These are phyloP conservation scores for Synchytrium microbalum DNA, from an alignment of 371 early-diverging fungal species.

Conservation along the genomic window DNA sequence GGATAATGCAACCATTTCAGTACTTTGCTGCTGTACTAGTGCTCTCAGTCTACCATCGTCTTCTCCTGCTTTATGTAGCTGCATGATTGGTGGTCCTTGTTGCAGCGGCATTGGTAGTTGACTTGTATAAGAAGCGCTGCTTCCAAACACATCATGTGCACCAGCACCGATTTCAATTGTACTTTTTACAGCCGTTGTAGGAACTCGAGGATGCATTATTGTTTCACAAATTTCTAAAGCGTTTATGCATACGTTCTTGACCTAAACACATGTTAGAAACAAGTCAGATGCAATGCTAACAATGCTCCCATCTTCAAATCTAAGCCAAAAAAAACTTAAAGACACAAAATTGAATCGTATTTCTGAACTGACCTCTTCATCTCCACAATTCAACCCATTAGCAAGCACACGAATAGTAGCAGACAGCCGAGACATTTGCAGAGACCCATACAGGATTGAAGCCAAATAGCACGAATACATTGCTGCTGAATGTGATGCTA, in stretches of 20 bases:
- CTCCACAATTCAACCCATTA: not conserved
- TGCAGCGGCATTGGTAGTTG: not conserved
- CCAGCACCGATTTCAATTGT: not conserved
- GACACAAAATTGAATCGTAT: too few species aligned
- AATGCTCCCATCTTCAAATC: not conserved
- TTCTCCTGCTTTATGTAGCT: not conserved
- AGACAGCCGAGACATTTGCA: not conserved
- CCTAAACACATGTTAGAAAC: not conserved
- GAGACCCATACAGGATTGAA: not conserved
- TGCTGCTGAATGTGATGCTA: not conserved
- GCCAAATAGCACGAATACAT: not conserved
- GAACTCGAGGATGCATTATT: not conserved
- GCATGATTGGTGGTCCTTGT: not conserved
- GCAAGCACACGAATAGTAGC: not conserved
- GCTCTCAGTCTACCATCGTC: too few species aligned
- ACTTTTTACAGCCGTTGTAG: not conserved
- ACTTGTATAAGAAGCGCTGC: not conserved
- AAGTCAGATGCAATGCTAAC: not conserved
- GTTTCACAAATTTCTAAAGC: not conserved
- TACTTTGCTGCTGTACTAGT: too few species aligned
- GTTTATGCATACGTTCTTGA: not conserved
- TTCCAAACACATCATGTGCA: too few species aligned
- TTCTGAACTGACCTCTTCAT: not conserved
- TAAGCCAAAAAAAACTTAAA: too few species aligned
- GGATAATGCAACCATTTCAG: too few species aligned